Evolutionary conservation across 2,329 filamentous ascomycete species (phyloP), one percentile per base, ranked within the genome.

Genomic region (Lasiodiplodia theobromae): DNA sequence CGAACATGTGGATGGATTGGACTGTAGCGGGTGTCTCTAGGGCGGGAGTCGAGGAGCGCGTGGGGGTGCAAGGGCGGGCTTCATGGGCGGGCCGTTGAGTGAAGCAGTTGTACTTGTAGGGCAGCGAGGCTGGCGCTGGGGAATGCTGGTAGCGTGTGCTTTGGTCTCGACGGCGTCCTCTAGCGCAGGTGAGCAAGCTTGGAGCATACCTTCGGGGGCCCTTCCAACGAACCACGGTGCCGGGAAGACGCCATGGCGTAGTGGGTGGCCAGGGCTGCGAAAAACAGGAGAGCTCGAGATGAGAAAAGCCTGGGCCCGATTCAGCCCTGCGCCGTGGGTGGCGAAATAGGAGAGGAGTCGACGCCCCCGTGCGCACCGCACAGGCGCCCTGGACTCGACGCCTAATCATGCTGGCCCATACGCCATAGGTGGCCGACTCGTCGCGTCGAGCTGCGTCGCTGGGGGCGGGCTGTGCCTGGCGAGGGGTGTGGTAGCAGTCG

Each of bases 1-100:
- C 76, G 70, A 82, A 82, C 72, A 81, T 76, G 60, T 21, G 8
- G 44, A 47, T 51, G 60, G 38, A 23, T 64, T 66, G 69, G 56
- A 66, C 52, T 34, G 58, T 4, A n/a, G 7, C 10, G 47, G 12
- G 2, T 51, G 60, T 64, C 57, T 34, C 60, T 64, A 64, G 47
- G 60, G 60, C 31, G 60, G 60, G 47, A 38, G 47, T 64, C 60
- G 60, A 64, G 44, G 47, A 38, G 44, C 44, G 60, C 60, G 60
- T 64, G 60, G 60, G 60, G 60, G 10, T 37, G 60, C 60, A 64
- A 64, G 60, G 60, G 47, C 60, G 47, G 47, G 21, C 40, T 37
- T 49, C 60, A 64, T 64, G 47, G 60, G 60, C 60, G 44, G 60
- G 47, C 60, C 60, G 60, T 64, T 64, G 60, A 64, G 60, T 64